Conservation (phyloP, 345 rosid genomes). For the Raphanus sativus region DNA sequence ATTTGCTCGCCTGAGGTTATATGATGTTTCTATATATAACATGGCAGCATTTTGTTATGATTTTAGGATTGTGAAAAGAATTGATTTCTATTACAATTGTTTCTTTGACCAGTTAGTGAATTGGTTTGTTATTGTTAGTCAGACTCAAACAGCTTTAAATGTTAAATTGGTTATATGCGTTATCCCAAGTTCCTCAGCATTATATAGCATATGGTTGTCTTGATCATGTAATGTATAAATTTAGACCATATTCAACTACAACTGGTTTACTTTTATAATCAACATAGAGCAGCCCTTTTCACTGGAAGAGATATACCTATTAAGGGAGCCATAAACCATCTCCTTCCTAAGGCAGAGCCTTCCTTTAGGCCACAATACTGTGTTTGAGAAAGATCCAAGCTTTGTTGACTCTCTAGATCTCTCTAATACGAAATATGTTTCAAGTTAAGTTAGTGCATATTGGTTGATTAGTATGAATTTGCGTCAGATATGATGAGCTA, state of each 20-base stretch:
- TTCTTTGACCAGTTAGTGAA: conserved; percentile 20
- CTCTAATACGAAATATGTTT: not conserved
- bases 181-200: not conserved
- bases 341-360: not conserved
- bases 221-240: not conserved
- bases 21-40: conserved; percentile 7
- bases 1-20: conserved; percentile 15
- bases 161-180: not conserved
- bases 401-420: not conserved
- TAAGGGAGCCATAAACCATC: not conserved
- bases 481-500: not conserved
- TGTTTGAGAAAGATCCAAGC: not conserved
- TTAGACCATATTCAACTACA: no score
- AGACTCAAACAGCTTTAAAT: not conserved
- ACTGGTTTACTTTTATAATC: no score
- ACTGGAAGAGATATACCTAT: no score
- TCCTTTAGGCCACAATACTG: not conserved
- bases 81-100: conserved; percentile 16
- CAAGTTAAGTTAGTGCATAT: not conserved
- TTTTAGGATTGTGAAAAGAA: conserved; percentile 25
- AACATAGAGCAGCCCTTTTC: not conserved
- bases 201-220: not conserved
- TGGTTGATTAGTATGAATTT: not conserved
- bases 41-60: not conserved
- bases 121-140: conserved; percentile 5